Evolutionary conservation across 1,284 basidiomycete species (phyloP), one percentile per base, ranked within the genome.

Genomic region (Rhodotorula sp.): DNA sequence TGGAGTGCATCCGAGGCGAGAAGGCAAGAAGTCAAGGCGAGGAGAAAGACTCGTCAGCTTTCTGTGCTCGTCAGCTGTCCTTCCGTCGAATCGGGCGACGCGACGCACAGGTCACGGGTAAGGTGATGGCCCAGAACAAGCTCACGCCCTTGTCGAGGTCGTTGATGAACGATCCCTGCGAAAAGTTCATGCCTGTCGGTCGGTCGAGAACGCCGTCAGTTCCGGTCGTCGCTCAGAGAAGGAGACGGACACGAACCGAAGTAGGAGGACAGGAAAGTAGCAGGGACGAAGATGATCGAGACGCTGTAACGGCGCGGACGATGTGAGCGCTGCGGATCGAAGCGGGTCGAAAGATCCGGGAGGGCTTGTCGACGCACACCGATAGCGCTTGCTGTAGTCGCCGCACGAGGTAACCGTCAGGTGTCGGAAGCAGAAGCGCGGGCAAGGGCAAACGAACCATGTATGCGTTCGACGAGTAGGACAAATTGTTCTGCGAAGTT

Each of bases 261-360:
- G 48, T 69, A 65, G 37, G 28, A 30, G 86, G 75, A 89, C 24
- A 90, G 81, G 37, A 89, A 82, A 2, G 87, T 88, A 31, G 89
- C 78, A 1, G 88, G 88, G 22, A 89, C 79, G 81, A 87, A 89
- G 73, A 88, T 86, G 75, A 89, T 86, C 2, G 87, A 89, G 1
- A 84, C 85, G 40, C 62, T 64, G 62, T 9, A 11, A 8, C 47
- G 11, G 2, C 10, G 44, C 10, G 15, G 15, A 28, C 28, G 11
- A 34, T 34, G 28, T 48, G 24, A 40, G 54, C 26, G 11, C 11
- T 13, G 44, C 44, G 26, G n/a, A 2, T 28, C 37, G 48, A 24
- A 34, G 58, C 8, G 9, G 18, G 5, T 18, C 51, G 10, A 11
- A 13, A 24, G 7, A 2, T 16, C 5, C 20, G 15, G 2, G 8